A percentile compares a stretch with the other conserved stretches of the same genome.
Conservation (phyloP, 148 eudicot species). For the Pharnaceum exiguum region DNA sequence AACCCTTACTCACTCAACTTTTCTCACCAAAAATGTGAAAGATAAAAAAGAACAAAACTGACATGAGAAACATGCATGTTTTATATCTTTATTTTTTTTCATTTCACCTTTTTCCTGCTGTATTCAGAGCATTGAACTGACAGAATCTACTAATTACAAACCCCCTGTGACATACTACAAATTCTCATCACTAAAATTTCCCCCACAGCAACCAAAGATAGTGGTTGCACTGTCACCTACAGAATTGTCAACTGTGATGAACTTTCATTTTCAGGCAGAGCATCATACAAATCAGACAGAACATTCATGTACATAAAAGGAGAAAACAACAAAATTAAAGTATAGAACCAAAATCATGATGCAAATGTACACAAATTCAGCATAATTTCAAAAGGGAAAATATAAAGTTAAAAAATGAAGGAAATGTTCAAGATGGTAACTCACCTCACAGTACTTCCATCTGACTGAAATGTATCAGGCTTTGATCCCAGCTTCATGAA, state of each 20-base stretch:
- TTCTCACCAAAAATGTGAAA: constrained; percentile 1
- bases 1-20: constrained; percentile 4
- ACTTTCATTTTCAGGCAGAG: constrained; percentile 1
- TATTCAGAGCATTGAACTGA: constrained; percentile 3
- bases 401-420: neutral
- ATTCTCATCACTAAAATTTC: constrained; percentile 9
- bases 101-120: constrained; percentile 1
- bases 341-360: neutral
- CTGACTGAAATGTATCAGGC: constrained; percentile 70
- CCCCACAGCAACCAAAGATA: neutral
- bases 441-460: constrained; percentile 58
- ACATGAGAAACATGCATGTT: constrained; percentile 5
- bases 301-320: neutral
- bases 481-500: constrained; percentile 85
- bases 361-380: neutral
- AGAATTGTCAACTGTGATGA: neutral
- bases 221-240: neutral
- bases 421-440: neutral
- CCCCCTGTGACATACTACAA: neutral
- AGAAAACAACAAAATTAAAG: neutral
- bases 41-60: constrained; percentile 16
- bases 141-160: constrained; percentile 3
- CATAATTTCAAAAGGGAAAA: neutral
- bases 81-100: no score
- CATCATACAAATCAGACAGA: constrained; percentile 3